These are phyloP conservation scores for Pseudocercospora fijiensis DNA, from an alignment of 2,329 filamentous ascomycete species.

Conservation along the genomic window DNA sequence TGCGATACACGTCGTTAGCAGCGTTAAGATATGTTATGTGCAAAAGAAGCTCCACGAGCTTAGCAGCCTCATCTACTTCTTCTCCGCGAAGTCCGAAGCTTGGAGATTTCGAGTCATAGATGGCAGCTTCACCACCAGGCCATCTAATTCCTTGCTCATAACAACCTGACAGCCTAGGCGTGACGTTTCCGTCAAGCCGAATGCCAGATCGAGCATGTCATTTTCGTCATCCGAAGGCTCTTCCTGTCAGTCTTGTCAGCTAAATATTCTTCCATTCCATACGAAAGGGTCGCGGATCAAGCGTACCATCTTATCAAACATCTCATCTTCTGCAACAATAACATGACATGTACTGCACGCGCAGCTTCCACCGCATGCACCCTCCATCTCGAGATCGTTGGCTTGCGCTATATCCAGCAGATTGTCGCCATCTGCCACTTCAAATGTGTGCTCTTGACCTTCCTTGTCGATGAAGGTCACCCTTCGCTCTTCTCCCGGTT, in stretches of 20 bases:
- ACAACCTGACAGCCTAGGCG: constrained; percentile 84
- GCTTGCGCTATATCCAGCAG: constrained; percentile 92
- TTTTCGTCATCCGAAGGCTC: constrained; percentile 58
- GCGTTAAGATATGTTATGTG: neutral
- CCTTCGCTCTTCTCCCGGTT: constrained; percentile 85
- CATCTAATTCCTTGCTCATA: constrained; percentile 89
- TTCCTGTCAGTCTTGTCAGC: constrained; percentile 27
- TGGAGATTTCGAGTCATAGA: constrained; percentile 95
- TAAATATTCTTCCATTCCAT: neutral
- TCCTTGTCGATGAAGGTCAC: constrained; percentile 96
- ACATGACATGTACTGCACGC: constrained; percentile 93
- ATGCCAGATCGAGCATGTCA: constrained; percentile 88
- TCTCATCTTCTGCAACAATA: constrained; percentile 70
- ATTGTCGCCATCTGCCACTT: constrained; percentile 84
- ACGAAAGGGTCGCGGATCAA: neutral
- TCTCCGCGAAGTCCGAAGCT: constrained; percentile 75
- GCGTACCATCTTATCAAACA: constrained; percentile 45
- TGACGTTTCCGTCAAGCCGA: constrained; percentile 82
- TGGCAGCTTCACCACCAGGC: constrained; percentile 78
- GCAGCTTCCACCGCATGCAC: constrained; percentile 91
- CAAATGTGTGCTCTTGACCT: constrained; percentile 69
- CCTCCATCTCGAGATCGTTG: constrained; percentile 96
- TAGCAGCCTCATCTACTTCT: constrained; percentile 29
- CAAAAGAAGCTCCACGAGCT: neutral
- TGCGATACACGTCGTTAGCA: constrained; percentile 12